phyloP scores from a whole-genome alignment of 2,329 filamentous ascomycete species.

The Daldinia sp. region DNA sequence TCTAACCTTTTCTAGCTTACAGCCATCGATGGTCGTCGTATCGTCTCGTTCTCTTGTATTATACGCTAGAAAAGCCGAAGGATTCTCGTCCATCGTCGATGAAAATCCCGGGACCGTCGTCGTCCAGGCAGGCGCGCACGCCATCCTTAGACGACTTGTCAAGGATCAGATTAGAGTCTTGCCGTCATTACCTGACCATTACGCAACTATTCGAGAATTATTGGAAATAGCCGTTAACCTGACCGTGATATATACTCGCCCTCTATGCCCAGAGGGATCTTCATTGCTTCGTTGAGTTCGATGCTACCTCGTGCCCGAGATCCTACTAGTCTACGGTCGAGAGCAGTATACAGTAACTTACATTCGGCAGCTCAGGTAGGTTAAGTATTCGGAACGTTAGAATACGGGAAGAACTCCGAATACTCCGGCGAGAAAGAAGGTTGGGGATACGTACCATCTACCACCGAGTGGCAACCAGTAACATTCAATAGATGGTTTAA shows the following conservation, averaged over 20 bases:
- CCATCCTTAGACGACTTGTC: slow-evolving; percentile 15
- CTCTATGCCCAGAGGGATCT: not conserved
- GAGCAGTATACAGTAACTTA: not conserved
- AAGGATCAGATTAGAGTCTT: slow-evolving; percentile 9
- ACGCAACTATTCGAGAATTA: not conserved
- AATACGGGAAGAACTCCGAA: not conserved
- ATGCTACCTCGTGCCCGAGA: not conserved
- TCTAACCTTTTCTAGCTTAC: not conserved
- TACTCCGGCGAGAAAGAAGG: not conserved
- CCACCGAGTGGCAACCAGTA: not conserved
- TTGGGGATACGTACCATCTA: not conserved
- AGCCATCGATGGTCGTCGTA: not conserved
- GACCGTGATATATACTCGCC: slow-evolving; percentile 1
- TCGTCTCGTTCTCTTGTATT: not conserved
- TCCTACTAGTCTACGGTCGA: not conserved
- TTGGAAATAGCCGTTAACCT: not conserved
- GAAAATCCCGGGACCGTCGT: slow-evolving; percentile 7
- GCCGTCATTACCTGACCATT: slow-evolving; percentile 11
- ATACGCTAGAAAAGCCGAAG: slow-evolving; percentile 3
- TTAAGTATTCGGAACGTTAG: not conserved
- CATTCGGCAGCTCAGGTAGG: not conserved
- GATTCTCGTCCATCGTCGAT: slow-evolving; percentile 11
- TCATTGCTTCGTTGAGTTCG: not conserved
- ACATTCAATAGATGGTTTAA: not conserved
- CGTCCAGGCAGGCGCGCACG: slow-evolving; percentile 4